phyloP scores from a whole-genome alignment of 2,329 filamentous ascomycete species.

The Cytospora schulzeri region DNA sequence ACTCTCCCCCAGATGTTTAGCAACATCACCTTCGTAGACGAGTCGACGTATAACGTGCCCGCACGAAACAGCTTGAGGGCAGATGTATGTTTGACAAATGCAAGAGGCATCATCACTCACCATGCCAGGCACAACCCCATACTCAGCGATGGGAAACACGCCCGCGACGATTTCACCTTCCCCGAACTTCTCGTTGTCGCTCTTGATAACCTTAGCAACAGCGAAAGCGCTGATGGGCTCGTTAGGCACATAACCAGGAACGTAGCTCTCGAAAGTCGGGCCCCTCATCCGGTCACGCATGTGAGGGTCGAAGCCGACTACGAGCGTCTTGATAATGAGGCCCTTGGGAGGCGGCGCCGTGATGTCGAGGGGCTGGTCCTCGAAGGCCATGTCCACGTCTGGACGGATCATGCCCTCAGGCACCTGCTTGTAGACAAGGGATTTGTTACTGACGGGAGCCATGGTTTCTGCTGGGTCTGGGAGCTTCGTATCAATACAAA shows the following conservation, averaged over 20 bases:
- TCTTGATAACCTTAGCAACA: slow-evolving; percentile 24
- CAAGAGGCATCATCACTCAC: slow-evolving; percentile 1
- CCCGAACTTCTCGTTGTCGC: slow-evolving; percentile 20
- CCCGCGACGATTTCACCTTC: slow-evolving; percentile 62
- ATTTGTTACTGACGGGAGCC: slow-evolving; percentile 23
- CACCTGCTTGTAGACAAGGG: slow-evolving; percentile 22
- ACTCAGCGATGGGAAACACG: slow-evolving; percentile 61
- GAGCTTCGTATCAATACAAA: background rate
- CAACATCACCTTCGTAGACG: no score
- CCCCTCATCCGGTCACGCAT: slow-evolving; percentile 28
- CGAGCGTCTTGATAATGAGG: slow-evolving; percentile 22
- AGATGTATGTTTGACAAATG: no score
- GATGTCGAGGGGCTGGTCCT: slow-evolving; percentile 19
- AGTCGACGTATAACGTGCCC: no score
- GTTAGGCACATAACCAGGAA: slow-evolving; percentile 19
- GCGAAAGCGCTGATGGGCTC: slow-evolving; percentile 25
- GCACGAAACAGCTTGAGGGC: no score
- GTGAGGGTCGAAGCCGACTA: slow-evolving; percentile 27
- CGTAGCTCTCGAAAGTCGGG: slow-evolving; percentile 24
- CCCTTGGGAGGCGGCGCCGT: slow-evolving; percentile 23
- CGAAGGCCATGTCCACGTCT: slow-evolving; percentile 24
- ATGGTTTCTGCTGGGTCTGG: background rate
- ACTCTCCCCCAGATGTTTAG: background rate
- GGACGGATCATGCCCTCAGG: slow-evolving; percentile 18
- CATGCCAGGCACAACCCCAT: slow-evolving; percentile 52